These are phyloP conservation scores for Calonectria pseudoreteaudii DNA, from an alignment of 2,329 filamentous ascomycete species.

Conservation along the genomic window DNA sequence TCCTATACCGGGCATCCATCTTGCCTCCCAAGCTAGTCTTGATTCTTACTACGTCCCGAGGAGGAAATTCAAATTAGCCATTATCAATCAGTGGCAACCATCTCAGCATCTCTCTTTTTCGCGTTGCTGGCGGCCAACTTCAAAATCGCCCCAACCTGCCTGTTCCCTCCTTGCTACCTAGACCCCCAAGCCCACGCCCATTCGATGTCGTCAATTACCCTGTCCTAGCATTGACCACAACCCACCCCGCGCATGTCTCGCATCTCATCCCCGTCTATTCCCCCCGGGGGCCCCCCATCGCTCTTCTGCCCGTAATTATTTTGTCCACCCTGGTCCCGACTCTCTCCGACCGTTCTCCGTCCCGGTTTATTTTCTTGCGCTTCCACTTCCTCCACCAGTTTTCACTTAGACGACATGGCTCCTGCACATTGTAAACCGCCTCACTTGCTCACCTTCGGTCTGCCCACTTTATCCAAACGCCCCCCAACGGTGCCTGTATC, in stretches of 20 bases:
- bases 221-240: conserved; percentile 14
- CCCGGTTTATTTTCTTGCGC: conserved; percentile 30
- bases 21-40: not conserved
- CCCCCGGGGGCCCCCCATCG: not conserved
- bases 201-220: not conserved
- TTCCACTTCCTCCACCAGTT: not conserved
- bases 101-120: not conserved
- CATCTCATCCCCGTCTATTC: conserved; percentile 1
- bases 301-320: conserved; percentile 9
- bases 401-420: not conserved
- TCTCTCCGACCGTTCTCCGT: conserved; percentile 29
- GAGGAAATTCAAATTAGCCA: not conserved
- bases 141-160: not conserved
- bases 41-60: not conserved
- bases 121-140: not conserved
- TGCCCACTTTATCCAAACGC: conserved; percentile 23
- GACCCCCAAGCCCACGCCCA: conserved; percentile 18
- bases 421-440: conserved; percentile 2
- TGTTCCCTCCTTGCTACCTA: not conserved
- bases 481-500: not conserved
- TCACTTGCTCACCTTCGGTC: conserved; percentile 37
- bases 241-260: conserved; percentile 10
- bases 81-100: conserved; percentile 19
- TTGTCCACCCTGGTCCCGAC: conserved; percentile 24
- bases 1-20: conserved; percentile 22